Conservation (phyloP, 805 yeast genomes). For the Candida odintsovae region DNA sequence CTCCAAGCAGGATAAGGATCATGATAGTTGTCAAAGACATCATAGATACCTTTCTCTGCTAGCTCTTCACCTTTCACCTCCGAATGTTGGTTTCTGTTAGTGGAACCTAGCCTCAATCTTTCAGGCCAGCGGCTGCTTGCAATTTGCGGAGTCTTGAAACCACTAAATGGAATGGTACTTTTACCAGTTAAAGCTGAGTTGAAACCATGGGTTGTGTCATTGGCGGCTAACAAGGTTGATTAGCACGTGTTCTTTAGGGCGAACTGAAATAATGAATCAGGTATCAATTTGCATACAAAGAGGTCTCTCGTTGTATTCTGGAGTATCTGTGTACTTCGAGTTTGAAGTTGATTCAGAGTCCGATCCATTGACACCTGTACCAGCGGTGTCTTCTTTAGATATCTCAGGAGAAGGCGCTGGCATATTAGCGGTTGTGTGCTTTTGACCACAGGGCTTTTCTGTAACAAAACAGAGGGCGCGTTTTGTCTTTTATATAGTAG, state of each 20-base stretch:
- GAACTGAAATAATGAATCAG: neutral
- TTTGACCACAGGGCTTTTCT: neutral
- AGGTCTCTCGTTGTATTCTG: conserved; percentile 21
- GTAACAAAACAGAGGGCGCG: neutral
- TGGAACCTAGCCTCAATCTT: conserved; percentile 27
- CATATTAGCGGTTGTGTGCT: neutral
- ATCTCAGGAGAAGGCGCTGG: conserved; percentile 6
- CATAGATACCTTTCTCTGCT: conserved; percentile 36
- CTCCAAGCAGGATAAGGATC: conserved; percentile 54
- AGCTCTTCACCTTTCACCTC: conserved; percentile 29
- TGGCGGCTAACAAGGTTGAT: conserved; percentile 5
- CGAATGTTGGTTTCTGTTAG: conserved; percentile 18
- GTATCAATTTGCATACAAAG: conserved; percentile 12
- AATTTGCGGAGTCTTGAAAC: conserved; percentile 90
- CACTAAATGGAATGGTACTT: conserved; percentile 71
- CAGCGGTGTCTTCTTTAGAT: neutral
- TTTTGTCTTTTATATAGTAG: neutral
- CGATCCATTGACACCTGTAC: conserved; percentile 1
- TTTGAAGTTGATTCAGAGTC: conserved; percentile 12
- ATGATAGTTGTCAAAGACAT: conserved; percentile 36
- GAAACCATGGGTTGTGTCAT: conserved; percentile 13
- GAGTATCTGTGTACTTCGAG: conserved; percentile 25
- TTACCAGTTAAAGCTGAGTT: conserved; percentile 26
- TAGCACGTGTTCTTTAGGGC: neutral
- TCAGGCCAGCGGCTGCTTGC: conserved; percentile 66